Evolutionary conservation across 2,329 filamentous ascomycete species (phyloP).

Genomic region (Fonsecaea pedrosoi): DNA sequence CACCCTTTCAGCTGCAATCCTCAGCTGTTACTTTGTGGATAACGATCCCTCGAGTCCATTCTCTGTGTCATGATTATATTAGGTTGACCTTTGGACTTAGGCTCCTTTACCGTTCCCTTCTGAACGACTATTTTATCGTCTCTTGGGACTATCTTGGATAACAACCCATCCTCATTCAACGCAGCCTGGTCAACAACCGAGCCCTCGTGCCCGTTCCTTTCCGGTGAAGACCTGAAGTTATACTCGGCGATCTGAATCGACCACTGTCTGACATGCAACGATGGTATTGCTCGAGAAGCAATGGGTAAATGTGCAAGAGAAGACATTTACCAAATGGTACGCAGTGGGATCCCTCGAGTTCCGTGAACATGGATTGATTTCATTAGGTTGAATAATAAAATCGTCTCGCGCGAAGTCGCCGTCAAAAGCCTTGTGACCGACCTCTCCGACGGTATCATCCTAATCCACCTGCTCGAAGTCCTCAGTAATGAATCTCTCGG

Average conservation of each 20-base stretch:
- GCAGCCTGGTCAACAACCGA: neutral
- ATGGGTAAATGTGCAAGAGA: constrained; percentile 85
- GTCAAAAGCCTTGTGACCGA: constrained; percentile 88
- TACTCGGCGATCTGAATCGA: neutral
- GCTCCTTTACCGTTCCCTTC: neutral
- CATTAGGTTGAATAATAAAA: constrained; percentile 90
- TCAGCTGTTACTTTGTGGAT: constrained; percentile 5
- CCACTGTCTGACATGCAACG: constrained; percentile 36
- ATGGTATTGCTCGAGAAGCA: constrained; percentile 64
- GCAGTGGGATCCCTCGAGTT: constrained; percentile 17
- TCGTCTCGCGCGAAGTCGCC: constrained; percentile 76
- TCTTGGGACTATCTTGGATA: constrained; percentile 4
- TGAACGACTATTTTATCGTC: neutral
- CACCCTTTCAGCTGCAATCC: constrained; percentile 13
- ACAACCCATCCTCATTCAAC: neutral
- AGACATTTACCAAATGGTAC: constrained; percentile 98
- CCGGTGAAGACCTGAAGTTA: neutral
- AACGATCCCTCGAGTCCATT: constrained; percentile 12
- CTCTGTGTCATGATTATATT: constrained; percentile 9
- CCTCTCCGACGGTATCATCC: constrained; percentile 90
- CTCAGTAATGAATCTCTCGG: constrained; percentile 93
- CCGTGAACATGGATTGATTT: constrained; percentile 21
- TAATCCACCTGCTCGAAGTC: constrained; percentile 97
- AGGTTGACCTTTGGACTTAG: constrained; percentile 7
- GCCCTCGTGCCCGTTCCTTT: neutral